Evolutionary conservation across 768 basidiomycete species (phyloP).

Genomic region (Auricularia cornea): DNA sequence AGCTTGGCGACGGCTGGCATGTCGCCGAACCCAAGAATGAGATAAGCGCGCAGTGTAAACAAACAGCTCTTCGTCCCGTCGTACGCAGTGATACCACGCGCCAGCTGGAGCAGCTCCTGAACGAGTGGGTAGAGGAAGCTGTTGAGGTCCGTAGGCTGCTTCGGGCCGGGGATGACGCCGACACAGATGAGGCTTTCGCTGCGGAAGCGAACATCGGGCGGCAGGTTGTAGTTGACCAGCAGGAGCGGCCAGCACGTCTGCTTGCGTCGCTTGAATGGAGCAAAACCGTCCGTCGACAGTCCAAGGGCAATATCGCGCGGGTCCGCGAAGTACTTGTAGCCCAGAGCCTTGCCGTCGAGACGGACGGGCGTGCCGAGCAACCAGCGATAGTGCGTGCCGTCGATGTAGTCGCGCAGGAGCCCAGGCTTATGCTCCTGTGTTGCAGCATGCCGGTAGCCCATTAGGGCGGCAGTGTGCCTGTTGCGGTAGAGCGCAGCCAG

Average conservation of each 20-base stretch:
- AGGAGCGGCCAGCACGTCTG: constrained; percentile 35
- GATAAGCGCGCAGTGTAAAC: constrained; percentile 24
- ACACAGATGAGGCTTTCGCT: constrained; percentile 28
- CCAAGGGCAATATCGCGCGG: constrained; percentile 35
- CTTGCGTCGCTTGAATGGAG: constrained; percentile 26
- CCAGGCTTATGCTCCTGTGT: constrained; percentile 14
- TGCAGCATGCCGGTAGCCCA: constrained; percentile 21
- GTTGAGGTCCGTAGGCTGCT: constrained; percentile 31
- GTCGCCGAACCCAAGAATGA: constrained; percentile 24
- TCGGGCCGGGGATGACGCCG: constrained; percentile 39
- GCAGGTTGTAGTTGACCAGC: constrained; percentile 35
- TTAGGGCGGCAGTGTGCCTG: constrained; percentile 12
- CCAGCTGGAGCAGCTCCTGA: constrained; percentile 28
- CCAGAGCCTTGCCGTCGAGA: constrained; percentile 17
- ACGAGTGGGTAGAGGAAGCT: constrained; percentile 31
- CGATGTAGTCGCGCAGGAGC: constrained; percentile 28
- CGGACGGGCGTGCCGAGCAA: constrained; percentile 18
- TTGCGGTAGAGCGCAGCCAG: constrained; percentile 22
- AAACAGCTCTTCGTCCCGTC: too few species aligned
- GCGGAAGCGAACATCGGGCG: constrained; percentile 30
- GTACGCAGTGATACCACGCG: too few species aligned
- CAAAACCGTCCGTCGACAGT: constrained; percentile 36
- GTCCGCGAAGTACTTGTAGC: constrained; percentile 29
- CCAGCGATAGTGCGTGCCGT: constrained; percentile 23
- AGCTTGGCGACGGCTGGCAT: constrained; percentile 20